These are phyloP conservation scores for Didymella pinodella DNA, from an alignment of 2,329 filamentous ascomycete species.

Conservation along the genomic window DNA sequence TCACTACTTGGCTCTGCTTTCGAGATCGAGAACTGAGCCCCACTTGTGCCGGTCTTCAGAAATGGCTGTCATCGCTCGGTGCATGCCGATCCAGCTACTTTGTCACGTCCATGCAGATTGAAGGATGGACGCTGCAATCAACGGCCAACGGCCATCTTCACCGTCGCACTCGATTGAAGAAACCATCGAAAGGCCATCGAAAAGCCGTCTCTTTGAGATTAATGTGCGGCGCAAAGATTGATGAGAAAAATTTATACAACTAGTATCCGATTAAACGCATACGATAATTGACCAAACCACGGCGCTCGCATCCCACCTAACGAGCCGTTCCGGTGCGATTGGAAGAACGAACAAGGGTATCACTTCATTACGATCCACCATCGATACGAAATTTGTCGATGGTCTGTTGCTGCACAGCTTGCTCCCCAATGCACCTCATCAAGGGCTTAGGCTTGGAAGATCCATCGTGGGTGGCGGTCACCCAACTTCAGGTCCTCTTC, in stretches of 20 bases:
- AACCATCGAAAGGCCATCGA: not conserved
- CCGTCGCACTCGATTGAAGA: not conserved
- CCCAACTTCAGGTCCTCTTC: slow-evolving; percentile 43
- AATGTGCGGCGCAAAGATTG: not conserved
- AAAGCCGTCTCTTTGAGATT: not conserved
- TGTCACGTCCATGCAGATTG: not conserved
- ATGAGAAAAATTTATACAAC: not conserved
- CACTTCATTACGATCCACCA: not conserved
- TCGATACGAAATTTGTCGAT: not conserved
- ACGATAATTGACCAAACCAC: not conserved
- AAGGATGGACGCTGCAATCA: not conserved
- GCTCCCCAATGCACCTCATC: not conserved
- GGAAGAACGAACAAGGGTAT: not conserved
- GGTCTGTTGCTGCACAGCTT: not conserved
- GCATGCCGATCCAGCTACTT: not conserved
- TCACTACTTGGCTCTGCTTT: slow-evolving; percentile 3
- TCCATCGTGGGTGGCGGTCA: slow-evolving; percentile 49
- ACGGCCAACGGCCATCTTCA: not conserved
- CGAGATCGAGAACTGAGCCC: slow-evolving; percentile 4
- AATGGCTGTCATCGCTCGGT: slow-evolving; percentile 9
- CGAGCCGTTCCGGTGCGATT: not conserved
- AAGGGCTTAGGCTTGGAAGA: slow-evolving; percentile 38
- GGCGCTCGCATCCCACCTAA: not conserved
- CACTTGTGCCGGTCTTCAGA: slow-evolving; percentile 10
- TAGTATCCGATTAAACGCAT: slow-evolving; percentile 1